Conservation (phyloP, 169 alveolate genomes). For the Eimeria zaria region DNA sequence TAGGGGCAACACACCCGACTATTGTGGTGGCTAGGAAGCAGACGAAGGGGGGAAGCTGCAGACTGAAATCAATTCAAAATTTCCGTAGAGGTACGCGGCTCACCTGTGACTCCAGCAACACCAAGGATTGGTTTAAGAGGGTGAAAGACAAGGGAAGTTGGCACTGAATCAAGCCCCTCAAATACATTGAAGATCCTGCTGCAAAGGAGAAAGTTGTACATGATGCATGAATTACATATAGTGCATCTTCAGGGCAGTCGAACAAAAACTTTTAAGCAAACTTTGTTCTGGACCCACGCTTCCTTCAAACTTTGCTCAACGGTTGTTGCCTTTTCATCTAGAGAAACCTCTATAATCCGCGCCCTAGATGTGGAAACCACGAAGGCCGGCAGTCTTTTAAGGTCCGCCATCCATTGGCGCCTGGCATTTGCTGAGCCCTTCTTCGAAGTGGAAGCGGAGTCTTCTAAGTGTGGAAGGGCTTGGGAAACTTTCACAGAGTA, state of each 20-base stretch:
- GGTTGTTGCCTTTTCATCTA: not conserved
- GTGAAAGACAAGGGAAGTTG: constrained; percentile 45
- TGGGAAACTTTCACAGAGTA: not conserved
- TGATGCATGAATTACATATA: not conserved
- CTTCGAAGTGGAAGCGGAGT: constrained; percentile 5
- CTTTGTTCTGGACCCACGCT: not conserved
- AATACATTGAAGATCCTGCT: constrained; percentile 4
- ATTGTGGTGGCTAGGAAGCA: not conserved
- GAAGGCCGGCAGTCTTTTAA: constrained; percentile 11
- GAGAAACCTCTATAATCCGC: constrained; percentile 28
- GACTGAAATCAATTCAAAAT: not conserved
- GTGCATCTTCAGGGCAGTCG: not conserved
- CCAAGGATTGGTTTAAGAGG: constrained; percentile 34
- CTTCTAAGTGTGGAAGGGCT: constrained; percentile 20
- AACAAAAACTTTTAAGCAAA: not conserved
- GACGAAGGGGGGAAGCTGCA: not conserved
- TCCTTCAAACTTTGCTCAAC: constrained; percentile 17
- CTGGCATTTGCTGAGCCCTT: constrained; percentile 23
- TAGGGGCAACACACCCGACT: not conserved
- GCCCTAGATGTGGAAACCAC: constrained; percentile 45
- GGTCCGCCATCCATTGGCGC: constrained; percentile 39
- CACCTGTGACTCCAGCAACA: constrained; percentile 54
- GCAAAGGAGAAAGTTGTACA: not conserved
- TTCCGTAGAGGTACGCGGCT: not conserved
- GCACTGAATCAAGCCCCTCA: constrained; percentile 50